These are phyloP conservation scores for Fusarium compactum DNA, from an alignment of 2,329 filamentous ascomycete species.

Conservation along the genomic window DNA sequence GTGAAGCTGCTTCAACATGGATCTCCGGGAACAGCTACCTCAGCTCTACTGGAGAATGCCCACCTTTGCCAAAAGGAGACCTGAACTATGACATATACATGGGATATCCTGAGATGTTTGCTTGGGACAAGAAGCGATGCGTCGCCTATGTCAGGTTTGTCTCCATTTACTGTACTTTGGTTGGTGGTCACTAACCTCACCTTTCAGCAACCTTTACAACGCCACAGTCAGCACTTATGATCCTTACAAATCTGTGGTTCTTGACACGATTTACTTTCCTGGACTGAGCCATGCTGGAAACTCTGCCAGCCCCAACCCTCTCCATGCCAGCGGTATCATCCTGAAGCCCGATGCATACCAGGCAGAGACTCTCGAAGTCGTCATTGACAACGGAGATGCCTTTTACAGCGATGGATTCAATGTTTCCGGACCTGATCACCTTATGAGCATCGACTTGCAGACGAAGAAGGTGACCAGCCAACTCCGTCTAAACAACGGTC, in stretches of 20 bases:
- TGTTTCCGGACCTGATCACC: not conserved
- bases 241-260: not conserved
- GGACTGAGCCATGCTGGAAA: not conserved
- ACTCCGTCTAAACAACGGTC: not conserved
- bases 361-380: not conserved
- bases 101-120: constrained; percentile 1
- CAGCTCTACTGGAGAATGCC: not conserved
- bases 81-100: not conserved
- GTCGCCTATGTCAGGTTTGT: not conserved
- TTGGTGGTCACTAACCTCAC: not conserved
- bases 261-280: not conserved
- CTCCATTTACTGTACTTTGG: accelerated
- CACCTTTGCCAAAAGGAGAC: not conserved
- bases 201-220: not conserved
- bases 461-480: not conserved
- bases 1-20: not conserved
- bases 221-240: constrained; percentile 1
- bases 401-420: not conserved
- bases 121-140: not conserved
- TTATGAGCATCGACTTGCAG: not conserved
- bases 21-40: not conserved
- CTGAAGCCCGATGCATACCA: not conserved
- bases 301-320: not conserved
- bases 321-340: not conserved
- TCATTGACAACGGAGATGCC: not conserved